phyloP scores from a whole-genome alignment of 164 flowering plant genomes.

The Tinospora cordifolia region DNA sequence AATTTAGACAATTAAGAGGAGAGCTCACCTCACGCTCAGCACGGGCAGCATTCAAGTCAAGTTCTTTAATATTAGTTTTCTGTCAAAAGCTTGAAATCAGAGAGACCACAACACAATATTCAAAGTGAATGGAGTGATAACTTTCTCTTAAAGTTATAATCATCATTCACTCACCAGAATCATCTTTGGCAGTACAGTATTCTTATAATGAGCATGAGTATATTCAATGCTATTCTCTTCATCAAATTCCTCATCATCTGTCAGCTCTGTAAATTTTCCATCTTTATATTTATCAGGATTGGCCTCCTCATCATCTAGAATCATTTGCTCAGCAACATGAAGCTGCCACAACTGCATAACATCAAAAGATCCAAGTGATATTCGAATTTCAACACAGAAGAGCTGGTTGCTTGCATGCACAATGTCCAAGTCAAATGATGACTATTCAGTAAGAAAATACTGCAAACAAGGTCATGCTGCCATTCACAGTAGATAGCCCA shows the following conservation, averaged over 20 bases:
- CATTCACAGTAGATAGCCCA: neutral
- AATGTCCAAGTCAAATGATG: slow-evolving; percentile 1
- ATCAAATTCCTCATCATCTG: slow-evolving; percentile 53
- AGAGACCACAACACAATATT: neutral
- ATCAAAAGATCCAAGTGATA: neutral
- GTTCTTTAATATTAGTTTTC: slow-evolving; percentile 81
- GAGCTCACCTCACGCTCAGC: slow-evolving; percentile 80
- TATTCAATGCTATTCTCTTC: slow-evolving; percentile 57
- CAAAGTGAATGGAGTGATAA: neutral
- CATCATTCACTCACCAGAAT: slow-evolving; percentile 65
- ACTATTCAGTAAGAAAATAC: too few species aligned
- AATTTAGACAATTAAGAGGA: neutral
- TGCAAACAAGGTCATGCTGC: too few species aligned
- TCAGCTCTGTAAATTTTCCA: slow-evolving; percentile 44
- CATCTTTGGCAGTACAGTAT: slow-evolving; percentile 47
- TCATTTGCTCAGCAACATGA: slow-evolving; percentile 90
- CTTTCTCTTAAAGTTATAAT: neutral
- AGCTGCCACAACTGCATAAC: slow-evolving; percentile 85
- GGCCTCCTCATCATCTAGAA: slow-evolving; percentile 72
- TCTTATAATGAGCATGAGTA: slow-evolving; percentile 53
- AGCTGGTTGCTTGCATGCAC: neutral
- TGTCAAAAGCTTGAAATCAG: slow-evolving; percentile 26
- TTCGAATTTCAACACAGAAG: slow-evolving; percentile 5
- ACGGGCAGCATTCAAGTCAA: slow-evolving; percentile 81
- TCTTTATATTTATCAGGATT: slow-evolving; percentile 84